phyloP scores from a whole-genome alignment of 169 alveolate genomes.

The Pseudocohnilembus persalinus region DNA sequence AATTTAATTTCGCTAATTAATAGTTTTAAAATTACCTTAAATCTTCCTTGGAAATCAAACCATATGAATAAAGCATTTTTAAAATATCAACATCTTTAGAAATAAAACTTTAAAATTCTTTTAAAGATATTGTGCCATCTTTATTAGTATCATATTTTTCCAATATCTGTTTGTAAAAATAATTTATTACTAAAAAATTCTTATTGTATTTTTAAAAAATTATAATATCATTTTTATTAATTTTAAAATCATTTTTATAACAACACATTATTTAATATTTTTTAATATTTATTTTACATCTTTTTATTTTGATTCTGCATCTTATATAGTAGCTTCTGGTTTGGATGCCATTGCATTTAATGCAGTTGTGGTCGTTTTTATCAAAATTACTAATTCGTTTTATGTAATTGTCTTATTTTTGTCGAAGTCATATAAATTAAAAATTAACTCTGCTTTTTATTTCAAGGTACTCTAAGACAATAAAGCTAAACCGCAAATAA shows the following conservation, averaged over 20 bases:
- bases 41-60: constrained; percentile 41
- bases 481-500: constrained; percentile 68
- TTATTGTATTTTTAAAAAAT: too few species aligned
- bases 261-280: too few species aligned
- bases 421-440: constrained; percentile 75
- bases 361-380: constrained; percentile 54
- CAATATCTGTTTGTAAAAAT: neutral
- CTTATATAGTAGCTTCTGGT: constrained; percentile 47
- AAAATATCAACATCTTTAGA: constrained; percentile 40
- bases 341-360: constrained; percentile 50
- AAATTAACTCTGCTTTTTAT: constrained; percentile 57
- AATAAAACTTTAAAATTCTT: constrained; percentile 30
- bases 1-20: too few species aligned
- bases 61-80: constrained; percentile 24
- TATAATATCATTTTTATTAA: too few species aligned
- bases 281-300: constrained; percentile 24
- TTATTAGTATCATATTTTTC: constrained; percentile 45
- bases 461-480: constrained; percentile 51
- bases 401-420: constrained; percentile 58
- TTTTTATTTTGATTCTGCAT: constrained; percentile 57
- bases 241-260: too few species aligned
- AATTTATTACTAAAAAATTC: neutral
- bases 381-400: constrained; percentile 60
- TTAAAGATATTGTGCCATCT: constrained; percentile 37
- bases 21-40: neutral